Base-by-base conservation (phyloP, 2,329 filamentous ascomycete genomes). In the Coleophoma eucalyptorum region DNA sequence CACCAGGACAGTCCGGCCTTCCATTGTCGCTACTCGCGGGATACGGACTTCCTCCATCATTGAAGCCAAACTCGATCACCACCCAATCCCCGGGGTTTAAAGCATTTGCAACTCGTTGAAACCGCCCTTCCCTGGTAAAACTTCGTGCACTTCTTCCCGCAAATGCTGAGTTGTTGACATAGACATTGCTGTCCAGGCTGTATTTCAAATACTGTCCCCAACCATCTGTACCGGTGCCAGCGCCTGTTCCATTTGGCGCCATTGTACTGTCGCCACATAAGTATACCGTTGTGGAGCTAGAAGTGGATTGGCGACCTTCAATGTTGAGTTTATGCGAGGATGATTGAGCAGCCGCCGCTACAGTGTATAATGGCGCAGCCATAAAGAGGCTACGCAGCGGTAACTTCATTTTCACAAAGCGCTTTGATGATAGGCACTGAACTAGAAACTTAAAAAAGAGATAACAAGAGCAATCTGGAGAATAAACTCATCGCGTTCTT, bases 121-220 rank as follows among this genome's bases (percentile, higher is more conserved):
- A 42, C 2, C 13, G 16, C 5, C 38, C 38, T 19, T 42, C 38
- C 12, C 15, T 16, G 5, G 38, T 42, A 11, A 42, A 42, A n/a
- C 15, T 18, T 13, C 85, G 77, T 0, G 84, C 82, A 41, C 77
- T 83, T 47, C 84, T 80, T 16, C 86, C 86, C 7, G 76, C 83
- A 31, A 85, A 76, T 20, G 86, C 85, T 48, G 79, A 72, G 71
- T 89, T 89, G 57, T 56, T 52, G 20, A 60, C 52, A 15, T 34
- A 35, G 1, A 48, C 50, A 3, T 41, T 34, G 4, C 35, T n/a
- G 20, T 45, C 19, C 21, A 55, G 54, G n/a, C 49, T 52, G 46
- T 60, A 60, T 32, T 58, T 52, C 5, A 61, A 51, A 34, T 61
- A 60, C 50, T 60, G 53, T 3, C 59, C 59, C 59, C 59, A 61